Evolutionary conservation across 1,284 basidiomycete species (phyloP), one percentile per base, ranked within the genome.

Genomic region (Leccinum solheimii): DNA sequence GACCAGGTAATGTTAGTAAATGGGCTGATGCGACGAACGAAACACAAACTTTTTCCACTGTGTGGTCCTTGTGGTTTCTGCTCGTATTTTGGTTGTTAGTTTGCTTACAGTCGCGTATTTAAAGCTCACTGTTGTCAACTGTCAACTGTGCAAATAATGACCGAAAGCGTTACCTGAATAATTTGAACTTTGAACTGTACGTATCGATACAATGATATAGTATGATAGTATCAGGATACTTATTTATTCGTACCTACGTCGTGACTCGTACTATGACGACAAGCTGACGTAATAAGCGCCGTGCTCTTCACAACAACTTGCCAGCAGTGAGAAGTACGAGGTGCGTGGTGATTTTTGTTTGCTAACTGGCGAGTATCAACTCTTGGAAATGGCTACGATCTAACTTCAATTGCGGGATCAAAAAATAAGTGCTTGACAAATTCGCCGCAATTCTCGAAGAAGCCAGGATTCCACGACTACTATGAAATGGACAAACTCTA

Each of bases 361-460:
- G 36, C 36, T 38, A 38, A 38, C 1, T 38, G 36, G 14, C 3
- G 36, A 76, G 83, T 66, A 87, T 93, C 68, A 85, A 89, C 67
- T 76, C 80, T 16, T 99, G 97, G 97, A 90, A 86, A 76, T 99
- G 94, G 91, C 94, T 95, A 32, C 86, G 97, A 66, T 97, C 95
- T 61, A 97, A 99, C 81, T 84, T 99, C 62, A 95, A 98, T 79
- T 90, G 93, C 62, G 99, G 97, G 97, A 90, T 94, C 71, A 88
- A 90, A 71, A 38, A 38, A 1, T 38, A 38, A 38, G 92, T 96
- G 62, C 86, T 99, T 56, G 97, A 99, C 81, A 92, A 93, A 74
- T 97, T 99, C 75, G 97, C 98, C 78, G 79, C 81, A 62, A 87
- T 97, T 65, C 83, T 99, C 65, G 94, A 92, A 72, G 85, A 87